A percentile compares a stretch with the other conserved stretches of the same genome.
Conservation (phyloP, 169 alveolate species). For the Cryptosporidium ryanae region DNA sequence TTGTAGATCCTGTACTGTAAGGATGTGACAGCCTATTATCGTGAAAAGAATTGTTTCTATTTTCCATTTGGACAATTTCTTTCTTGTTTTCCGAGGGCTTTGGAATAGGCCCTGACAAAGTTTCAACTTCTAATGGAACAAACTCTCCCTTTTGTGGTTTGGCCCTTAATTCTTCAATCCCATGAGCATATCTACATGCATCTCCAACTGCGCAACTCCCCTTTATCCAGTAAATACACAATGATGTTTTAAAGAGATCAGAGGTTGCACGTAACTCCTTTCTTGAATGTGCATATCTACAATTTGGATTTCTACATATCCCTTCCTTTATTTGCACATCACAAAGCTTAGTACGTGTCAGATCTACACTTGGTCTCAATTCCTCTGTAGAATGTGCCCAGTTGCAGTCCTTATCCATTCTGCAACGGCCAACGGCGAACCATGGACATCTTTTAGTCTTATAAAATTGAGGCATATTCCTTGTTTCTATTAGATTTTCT, state of each 20-base stretch:
- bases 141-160: slow-evolving; percentile 73
- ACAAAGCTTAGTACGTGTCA: slow-evolving; percentile 63
- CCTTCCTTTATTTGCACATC: slow-evolving; percentile 66
- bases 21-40: slow-evolving; percentile 46
- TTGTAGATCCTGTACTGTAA: slow-evolving; percentile 31
- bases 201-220: slow-evolving; percentile 77
- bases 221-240: slow-evolving; percentile 79
- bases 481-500: too few relatives aligned
- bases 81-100: neutral
- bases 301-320: slow-evolving; percentile 56
- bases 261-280: slow-evolving; percentile 77
- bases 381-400: slow-evolving; percentile 75
- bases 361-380: slow-evolving; percentile 73
- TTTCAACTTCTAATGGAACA: slow-evolving; percentile 67
- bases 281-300: slow-evolving; percentile 79
- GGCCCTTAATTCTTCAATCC: slow-evolving; percentile 76
- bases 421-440: slow-evolving; percentile 74
- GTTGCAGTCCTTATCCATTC: slow-evolving; percentile 74
- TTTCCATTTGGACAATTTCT: neutral
- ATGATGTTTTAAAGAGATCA: slow-evolving; percentile 77
- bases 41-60: slow-evolving; percentile 2
- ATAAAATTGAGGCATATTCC: slow-evolving; percentile 64
- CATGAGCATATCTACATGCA: slow-evolving; percentile 79
- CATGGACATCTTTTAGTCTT: slow-evolving; percentile 73
- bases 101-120: slow-evolving; percentile 42